Base-by-base conservation (phyloP, 2,329 filamentous ascomycete genomes). In the Ascosphaera aggregata region DNA sequence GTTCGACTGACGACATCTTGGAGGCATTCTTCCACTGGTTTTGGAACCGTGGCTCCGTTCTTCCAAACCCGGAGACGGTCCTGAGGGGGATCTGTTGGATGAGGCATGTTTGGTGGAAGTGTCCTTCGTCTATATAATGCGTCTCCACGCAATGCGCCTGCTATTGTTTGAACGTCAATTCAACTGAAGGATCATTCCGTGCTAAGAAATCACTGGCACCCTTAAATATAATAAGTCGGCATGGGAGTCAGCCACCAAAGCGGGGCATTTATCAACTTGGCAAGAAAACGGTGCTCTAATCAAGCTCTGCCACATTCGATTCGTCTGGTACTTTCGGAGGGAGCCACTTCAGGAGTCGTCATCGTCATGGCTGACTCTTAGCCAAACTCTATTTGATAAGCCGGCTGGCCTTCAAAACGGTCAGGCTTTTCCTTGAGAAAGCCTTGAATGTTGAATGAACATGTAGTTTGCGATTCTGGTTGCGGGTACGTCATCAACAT, bases 1-100 rank as follows among this genome's bases (percentile, higher is more conserved):
- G 38, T 43, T 18, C 42, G 37, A 13, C 30, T 39, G 20, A 51
- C 42, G 11, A 46, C n/a, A 11, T 50, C 45, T 36, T 51, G 48
- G n/a, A 48, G 42, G 30, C 42, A 42, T 34, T 42, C 41, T 31
- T 43, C 39, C 19, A 44, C 31, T 17, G 34, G 34, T n/a, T 8
- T n/a, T 19, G 34, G 34, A 18, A 36, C 34, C 34, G 34, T 36
- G 17, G 34, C 34, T 22, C 34, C 34, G 19, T 36, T 36, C 15
- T 17, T 18, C 34, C 34, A 36, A n/a, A 36, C 34, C 3, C 34
- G 34, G 13, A 36, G 34, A 22, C 34, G 34, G 34, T 18, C 15
- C 15, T 36, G 34, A 11, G 34, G 34, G 3, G 34, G 34, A 4
- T 32, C 30, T 32, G 30, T 32, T 32, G 13, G 30, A 4, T 32